Evolutionary conservation across 2,329 filamentous ascomycete species (phyloP).

Genomic region (Conoideocrella luteorostrata): DNA sequence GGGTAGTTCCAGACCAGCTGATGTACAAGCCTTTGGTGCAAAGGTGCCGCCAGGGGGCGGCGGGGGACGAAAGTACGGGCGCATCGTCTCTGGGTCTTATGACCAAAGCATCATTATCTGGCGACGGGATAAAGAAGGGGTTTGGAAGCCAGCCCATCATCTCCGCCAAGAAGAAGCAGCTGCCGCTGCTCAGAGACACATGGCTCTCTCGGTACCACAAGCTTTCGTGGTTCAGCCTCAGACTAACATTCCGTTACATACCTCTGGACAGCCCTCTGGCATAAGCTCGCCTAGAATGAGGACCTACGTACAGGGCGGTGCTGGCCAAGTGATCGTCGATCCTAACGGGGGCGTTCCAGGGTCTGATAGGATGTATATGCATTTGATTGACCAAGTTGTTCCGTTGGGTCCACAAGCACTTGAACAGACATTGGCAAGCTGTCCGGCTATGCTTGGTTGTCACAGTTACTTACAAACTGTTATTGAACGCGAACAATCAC

Average conservation of each 20-base stretch:
- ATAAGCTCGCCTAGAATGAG: conserved; percentile 1
- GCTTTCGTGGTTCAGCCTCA: background rate
- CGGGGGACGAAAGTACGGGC: conserved; percentile 79
- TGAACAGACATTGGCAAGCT: conserved; percentile 36
- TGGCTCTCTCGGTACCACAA: conserved; percentile 4
- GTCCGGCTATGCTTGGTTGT: conserved; percentile 43
- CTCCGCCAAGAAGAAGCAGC: conserved; percentile 69
- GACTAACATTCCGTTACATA: background rate
- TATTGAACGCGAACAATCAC: conserved; percentile 46
- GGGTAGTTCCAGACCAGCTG: conserved; percentile 66
- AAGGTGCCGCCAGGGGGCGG: conserved; percentile 87
- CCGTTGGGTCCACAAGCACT: conserved; percentile 43
- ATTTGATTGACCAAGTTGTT: conserved; percentile 48
- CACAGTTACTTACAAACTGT: conserved; percentile 41
- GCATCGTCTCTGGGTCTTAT: conserved; percentile 96
- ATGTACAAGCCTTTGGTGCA: conserved; percentile 74
- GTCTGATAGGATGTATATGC: conserved; percentile 36
- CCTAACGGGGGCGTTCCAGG: conserved; percentile 2
- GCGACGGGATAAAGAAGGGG: conserved; percentile 77
- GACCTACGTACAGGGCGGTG: background rate
- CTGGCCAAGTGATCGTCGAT: conserved; percentile 1
- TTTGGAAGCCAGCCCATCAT: conserved; percentile 73
- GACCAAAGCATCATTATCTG: conserved; percentile 95
- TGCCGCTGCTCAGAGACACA: conserved; percentile 36
- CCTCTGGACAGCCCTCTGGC: background rate